Conservation (phyloP, 768 basidiomycete genomes). For the Trametes meyenii region DNA sequence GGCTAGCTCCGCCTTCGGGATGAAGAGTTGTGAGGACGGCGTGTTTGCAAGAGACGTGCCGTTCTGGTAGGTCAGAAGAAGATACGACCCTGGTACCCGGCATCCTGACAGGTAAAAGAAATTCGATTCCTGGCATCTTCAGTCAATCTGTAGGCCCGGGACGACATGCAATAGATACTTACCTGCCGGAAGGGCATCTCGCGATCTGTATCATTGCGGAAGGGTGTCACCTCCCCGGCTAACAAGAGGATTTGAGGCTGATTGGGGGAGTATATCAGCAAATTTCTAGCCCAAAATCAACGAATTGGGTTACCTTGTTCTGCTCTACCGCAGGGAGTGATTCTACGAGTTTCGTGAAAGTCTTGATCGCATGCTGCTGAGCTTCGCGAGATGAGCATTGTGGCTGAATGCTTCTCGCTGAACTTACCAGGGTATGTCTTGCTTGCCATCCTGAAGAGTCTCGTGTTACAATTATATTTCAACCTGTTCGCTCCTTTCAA, state of each 20-base stretch:
- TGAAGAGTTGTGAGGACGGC: slow-evolving; percentile 66
- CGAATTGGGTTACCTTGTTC: slow-evolving; percentile 47
- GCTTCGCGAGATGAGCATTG: slow-evolving; percentile 37
- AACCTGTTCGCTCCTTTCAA: too few species aligned
- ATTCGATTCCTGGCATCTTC: slow-evolving; percentile 65
- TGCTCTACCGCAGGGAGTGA: slow-evolving; percentile 53
- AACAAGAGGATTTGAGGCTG: slow-evolving; percentile 74
- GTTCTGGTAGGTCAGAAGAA: slow-evolving; percentile 61
- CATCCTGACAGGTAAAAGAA: slow-evolving; percentile 89
- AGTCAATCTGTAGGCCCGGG: slow-evolving; percentile 13
- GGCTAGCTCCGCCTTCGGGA: slow-evolving; percentile 71
- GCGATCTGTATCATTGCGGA: slow-evolving; percentile 83
- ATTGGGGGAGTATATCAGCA: background rate
- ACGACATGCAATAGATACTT: slow-evolving; percentile 24
- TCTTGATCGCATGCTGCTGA: slow-evolving; percentile 53
- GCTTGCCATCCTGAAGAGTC: background rate
- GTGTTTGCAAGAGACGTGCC: slow-evolving; percentile 46
- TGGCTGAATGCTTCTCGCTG: too few species aligned
- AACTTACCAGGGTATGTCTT: slow-evolving; percentile 10
- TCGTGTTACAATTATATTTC: background rate
- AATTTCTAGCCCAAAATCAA: background rate
- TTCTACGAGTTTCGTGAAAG: slow-evolving; percentile 52
- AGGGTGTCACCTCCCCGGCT: slow-evolving; percentile 63
- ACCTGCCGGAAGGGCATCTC: slow-evolving; percentile 69
- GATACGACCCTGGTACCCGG: slow-evolving; percentile 66